These are phyloP conservation scores for Monosporozyma servazzii DNA, from an alignment of 805 yeast species.

Conservation along the genomic window DNA sequence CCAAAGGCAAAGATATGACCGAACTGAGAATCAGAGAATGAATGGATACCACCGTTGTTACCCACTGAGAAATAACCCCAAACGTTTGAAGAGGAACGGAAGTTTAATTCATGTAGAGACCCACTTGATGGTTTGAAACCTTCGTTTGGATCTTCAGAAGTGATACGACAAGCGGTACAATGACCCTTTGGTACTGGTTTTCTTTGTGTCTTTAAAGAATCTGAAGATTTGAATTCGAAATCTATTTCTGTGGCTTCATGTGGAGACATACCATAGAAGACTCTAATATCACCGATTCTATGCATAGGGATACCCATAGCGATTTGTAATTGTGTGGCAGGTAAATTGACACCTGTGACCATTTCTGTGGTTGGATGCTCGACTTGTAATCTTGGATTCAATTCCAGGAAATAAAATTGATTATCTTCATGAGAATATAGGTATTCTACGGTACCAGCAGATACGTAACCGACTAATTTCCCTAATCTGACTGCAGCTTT, in stretches of 20 bases:
- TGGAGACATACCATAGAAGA: slow-evolving; percentile 92
- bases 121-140: slow-evolving; percentile 99
- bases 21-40: slow-evolving; percentile 96
- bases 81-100: slow-evolving; percentile 93
- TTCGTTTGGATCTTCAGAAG: slow-evolving; percentile 98
- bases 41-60: slow-evolving; percentile 93
- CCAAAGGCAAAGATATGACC: slow-evolving; percentile 99
- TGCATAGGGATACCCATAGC: slow-evolving; percentile 99
- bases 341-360: slow-evolving; percentile 97
- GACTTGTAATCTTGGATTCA: slow-evolving; percentile 97
- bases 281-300: slow-evolving; percentile 85
- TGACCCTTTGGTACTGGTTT: slow-evolving; percentile 96
- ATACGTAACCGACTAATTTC: slow-evolving; percentile 91
- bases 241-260: slow-evolving; percentile 85
- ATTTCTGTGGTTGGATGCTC: slow-evolving; percentile 99
- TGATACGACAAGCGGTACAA: slow-evolving; percentile 97
- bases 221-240: slow-evolving; percentile 72
- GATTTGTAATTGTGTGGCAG: slow-evolving; percentile 96
- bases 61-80: slow-evolving; percentile 99
- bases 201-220: slow-evolving; percentile 70
- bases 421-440: slow-evolving; percentile 89
- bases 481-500: slow-evolving; percentile 96
- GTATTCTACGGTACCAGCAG: slow-evolving; percentile 99
- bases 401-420: slow-evolving; percentile 90
- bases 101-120: slow-evolving; percentile 88